Base-by-base conservation (phyloP, 768 basidiomycete species). In the Tulasnella sp. region DNA sequence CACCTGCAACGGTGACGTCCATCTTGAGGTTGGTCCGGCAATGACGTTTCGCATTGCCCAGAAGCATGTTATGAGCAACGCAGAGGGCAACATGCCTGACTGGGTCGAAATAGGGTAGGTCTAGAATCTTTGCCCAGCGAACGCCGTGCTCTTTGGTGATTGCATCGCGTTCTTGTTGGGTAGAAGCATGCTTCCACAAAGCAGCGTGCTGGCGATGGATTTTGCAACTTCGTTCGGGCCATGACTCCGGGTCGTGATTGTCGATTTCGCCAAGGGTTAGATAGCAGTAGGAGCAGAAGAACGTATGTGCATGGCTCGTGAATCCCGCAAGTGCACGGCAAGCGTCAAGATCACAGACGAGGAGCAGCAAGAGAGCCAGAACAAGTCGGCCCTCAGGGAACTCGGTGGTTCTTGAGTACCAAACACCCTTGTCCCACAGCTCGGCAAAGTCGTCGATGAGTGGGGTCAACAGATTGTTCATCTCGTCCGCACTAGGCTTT, bases 361-460 rank as follows among this genome's bases (percentile, higher is more conserved):
- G 54, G 4, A 63, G 57, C 0, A 68, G 63, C 2, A 75, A 32
- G 0, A 67, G 66, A 14, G n/a, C 35, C 1, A 57, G 31, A 4
- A 69, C 64, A 0, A 61, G 3, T 0, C 64, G 41, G 1, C 71
- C 69, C 4, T 19, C 0, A 1, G 53, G 59, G 40, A 54, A 51
- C 2, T 54, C 58, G 3, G 56, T 57, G 0, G 69, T 72, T 0
- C 43, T 15, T 0, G 63, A 60, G 15, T 61, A 69, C 1, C 14
- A 59, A 12, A 73, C 58, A 0, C 72, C 72, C n/a, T 56, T 27
- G 4, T 57, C 31, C 71, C 72, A 74, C 2, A 61, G 48, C n/a
- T 15, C 8, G 3, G 59, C 6, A 21, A 69, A 58, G 31, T 67
- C 66, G 11, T 71, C 61, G n/a, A 73, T 58, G 0, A 74, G 36